Evolutionary conservation across 164 flowering plant species (phyloP).

Genomic region (Litsea cubeba): DNA sequence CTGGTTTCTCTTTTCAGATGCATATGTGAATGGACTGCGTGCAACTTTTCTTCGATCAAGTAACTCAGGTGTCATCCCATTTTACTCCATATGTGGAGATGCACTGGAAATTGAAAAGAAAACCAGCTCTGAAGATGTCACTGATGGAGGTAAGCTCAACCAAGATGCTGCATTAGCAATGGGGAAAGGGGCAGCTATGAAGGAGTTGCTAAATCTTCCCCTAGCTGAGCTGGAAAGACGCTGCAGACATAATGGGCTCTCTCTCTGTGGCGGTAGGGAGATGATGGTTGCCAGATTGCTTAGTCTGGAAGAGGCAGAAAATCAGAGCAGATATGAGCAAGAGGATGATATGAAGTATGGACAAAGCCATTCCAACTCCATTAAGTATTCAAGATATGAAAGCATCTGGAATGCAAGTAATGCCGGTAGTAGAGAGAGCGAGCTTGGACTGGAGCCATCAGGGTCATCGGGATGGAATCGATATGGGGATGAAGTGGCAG

Average conservation of each 20-base stretch:
- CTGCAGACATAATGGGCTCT: slow-evolving; percentile 94
- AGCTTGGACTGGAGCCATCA: slow-evolving; percentile 34
- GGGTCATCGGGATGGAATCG: slow-evolving; percentile 49
- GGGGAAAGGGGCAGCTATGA: slow-evolving; percentile 88
- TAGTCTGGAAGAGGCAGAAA: slow-evolving; percentile 94
- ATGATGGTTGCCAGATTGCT: slow-evolving; percentile 95
- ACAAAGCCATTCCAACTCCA: slow-evolving; percentile 45
- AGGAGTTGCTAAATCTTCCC: slow-evolving; percentile 77
- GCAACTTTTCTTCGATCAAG: slow-evolving; percentile 92
- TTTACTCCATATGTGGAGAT: slow-evolving; percentile 93
- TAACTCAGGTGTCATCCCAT: slow-evolving; percentile 76
- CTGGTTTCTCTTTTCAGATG: slow-evolving; percentile 99
- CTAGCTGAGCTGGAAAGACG: slow-evolving; percentile 91
- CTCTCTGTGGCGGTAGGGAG: slow-evolving; percentile 95
- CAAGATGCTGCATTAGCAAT: slow-evolving; percentile 93
- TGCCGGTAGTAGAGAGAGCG: slow-evolving; percentile 34
- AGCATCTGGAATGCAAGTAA: slow-evolving; percentile 19
- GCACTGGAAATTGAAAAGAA: slow-evolving; percentile 75
- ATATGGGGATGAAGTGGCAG: slow-evolving; percentile 41
- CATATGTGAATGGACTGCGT: slow-evolving; percentile 91
- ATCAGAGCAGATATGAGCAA: slow-evolving; percentile 58
- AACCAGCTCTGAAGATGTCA: slow-evolving; percentile 35
- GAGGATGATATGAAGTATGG: slow-evolving; percentile 66
- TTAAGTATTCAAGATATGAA: slow-evolving; percentile 33
- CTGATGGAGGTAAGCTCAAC: slow-evolving; percentile 45